These are phyloP conservation scores for Eimeria tenella DNA, from an alignment of 169 alveolate genomes.

Conservation along the genomic window DNA sequence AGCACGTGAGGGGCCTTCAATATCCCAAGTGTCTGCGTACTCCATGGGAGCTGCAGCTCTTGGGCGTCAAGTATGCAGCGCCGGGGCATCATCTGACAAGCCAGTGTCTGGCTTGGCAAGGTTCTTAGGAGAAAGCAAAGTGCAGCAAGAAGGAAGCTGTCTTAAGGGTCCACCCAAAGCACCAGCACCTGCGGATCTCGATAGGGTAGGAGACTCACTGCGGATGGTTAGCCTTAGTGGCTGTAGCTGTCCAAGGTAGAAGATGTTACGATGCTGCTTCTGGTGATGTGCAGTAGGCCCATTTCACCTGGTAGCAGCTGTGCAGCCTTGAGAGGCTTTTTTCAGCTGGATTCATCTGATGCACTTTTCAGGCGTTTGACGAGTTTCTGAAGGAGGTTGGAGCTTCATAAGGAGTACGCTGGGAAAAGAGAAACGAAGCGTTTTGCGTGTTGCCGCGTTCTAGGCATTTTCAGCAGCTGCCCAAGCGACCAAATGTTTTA, in stretches of 20 bases:
- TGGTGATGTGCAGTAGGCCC: neutral
- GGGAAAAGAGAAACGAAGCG: no score
- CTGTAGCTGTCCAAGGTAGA: neutral
- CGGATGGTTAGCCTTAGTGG: neutral
- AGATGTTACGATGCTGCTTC: neutral
- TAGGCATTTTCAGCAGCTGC: no score
- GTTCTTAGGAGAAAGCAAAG: constrained; percentile 39
- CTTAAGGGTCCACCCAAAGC: neutral
- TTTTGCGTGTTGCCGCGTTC: no score
- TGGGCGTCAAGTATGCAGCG: constrained; percentile 49
- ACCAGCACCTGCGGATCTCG: constrained; percentile 47
- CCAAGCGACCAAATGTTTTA: no score
- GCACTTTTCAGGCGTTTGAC: constrained; percentile 40
- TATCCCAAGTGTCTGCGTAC: constrained; percentile 63
- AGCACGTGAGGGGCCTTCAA: constrained; percentile 36
- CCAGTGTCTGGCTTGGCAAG: constrained; percentile 11
- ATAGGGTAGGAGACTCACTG: neutral
- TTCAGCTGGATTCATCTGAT: neutral
- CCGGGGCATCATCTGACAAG: neutral
- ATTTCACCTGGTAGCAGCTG: neutral
- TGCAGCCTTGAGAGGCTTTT: neutral
- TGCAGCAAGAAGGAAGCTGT: constrained; percentile 31
- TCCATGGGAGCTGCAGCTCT: constrained; percentile 54
- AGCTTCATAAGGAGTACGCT: constrained; percentile 14
- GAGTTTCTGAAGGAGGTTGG: constrained; percentile 68